A percentile compares a stretch with the other conserved stretches of the same genome.
phyloP scores from a whole-genome alignment of 1,139 yeast genomes.

The Pichia sp. region DNA sequence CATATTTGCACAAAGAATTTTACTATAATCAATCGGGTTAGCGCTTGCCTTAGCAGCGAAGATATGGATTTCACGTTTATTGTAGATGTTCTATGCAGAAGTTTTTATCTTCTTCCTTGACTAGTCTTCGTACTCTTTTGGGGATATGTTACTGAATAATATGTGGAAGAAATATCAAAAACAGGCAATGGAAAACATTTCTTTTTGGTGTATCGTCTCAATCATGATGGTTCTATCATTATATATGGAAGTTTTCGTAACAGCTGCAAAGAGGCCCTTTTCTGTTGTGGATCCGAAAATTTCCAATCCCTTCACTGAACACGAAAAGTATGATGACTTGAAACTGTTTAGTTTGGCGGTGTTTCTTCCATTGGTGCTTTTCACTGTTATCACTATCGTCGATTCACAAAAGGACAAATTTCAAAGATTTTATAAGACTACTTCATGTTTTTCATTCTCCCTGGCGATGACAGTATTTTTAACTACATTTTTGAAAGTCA shows the following conservation, averaged over 20 bases:
- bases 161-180: no score
- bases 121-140: no score
- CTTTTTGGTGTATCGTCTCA: slow-evolving; percentile 11
- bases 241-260: slow-evolving; percentile 16
- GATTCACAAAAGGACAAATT: slow-evolving; percentile 5
- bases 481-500: slow-evolving; percentile 53
- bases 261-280: slow-evolving; percentile 33
- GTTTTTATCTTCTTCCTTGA: no score
- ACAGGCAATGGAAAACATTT: slow-evolving; percentile 4
- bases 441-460: slow-evolving; percentile 34
- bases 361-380: slow-evolving; percentile 31
- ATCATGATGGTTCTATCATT: slow-evolving; percentile 2
- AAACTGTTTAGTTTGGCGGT: slow-evolving; percentile 33
- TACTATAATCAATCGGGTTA: no score
- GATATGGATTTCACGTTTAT: no score
- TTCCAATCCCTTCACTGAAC: slow-evolving; percentile 38
- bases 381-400: slow-evolving; percentile 12
- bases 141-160: no score
- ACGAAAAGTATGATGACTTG: slow-evolving; percentile 33
- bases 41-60: no score
- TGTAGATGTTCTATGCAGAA: no score
- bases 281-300: slow-evolving; percentile 30
- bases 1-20: no score
- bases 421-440: slow-evolving; percentile 24
- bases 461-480: slow-evolving; percentile 34